phyloP scores from a whole-genome alignment of 2,329 filamentous ascomycete genomes.

The Cucurbitaria berberidis region DNA sequence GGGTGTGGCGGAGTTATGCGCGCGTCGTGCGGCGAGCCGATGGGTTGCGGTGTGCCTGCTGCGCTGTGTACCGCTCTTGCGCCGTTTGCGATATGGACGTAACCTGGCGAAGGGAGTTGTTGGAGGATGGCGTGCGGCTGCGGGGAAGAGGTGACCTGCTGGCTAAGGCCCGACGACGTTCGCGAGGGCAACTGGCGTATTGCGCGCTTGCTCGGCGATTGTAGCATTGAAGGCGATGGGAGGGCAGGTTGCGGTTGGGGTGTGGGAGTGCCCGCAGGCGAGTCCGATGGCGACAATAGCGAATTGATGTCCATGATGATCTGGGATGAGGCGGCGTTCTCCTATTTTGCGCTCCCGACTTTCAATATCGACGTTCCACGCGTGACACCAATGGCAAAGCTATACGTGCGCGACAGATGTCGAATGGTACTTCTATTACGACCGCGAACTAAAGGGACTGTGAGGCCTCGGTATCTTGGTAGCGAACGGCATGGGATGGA shows the following conservation, averaged over 20 bases:
- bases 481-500: conserved; percentile 32
- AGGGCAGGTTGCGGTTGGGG: conserved; percentile 35
- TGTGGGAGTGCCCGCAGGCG: conserved; percentile 47
- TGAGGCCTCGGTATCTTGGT: conserved; percentile 17
- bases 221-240: conserved; percentile 34
- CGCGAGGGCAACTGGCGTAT: conserved; percentile 46
- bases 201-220: conserved; percentile 41
- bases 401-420: conserved; percentile 6
- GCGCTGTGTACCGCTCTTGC: conserved; percentile 38
- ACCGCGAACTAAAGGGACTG: conserved; percentile 24
- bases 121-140: conserved; percentile 47
- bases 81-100: conserved; percentile 39
- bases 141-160: conserved; percentile 47
- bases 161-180: conserved; percentile 54
- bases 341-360: conserved; percentile 3
- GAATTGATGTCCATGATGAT: conserved; percentile 58
- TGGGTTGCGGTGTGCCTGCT: conserved; percentile 39
- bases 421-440: conserved; percentile 5
- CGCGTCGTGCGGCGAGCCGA: conserved; percentile 40
- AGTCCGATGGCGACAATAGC: conserved; percentile 56
- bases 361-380: neutral
- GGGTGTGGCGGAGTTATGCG: conserved; percentile 44
- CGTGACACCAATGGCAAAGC: conserved; percentile 1
- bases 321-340: neutral
- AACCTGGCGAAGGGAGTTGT: conserved; percentile 37